Conservation (phyloP, 495 filamentous ascomycete species). For the Aspergillus incahuasiensis region DNA sequence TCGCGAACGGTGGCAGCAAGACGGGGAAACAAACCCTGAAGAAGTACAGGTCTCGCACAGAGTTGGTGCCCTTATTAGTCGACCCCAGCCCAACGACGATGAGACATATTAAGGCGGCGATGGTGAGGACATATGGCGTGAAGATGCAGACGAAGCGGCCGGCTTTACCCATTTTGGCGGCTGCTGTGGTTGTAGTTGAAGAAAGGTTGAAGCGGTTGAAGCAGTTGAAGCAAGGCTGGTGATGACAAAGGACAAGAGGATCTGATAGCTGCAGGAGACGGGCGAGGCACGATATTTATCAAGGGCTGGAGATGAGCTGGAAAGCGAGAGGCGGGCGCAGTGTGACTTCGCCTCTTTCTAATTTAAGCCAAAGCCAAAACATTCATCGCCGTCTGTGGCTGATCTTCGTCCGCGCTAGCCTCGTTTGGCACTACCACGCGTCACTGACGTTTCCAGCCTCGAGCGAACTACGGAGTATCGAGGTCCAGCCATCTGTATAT, state of each 20-base stretch:
- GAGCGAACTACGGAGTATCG: no score
- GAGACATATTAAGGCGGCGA: slow-evolving; percentile 67
- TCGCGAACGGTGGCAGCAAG: neutral
- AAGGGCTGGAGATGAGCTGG: slow-evolving; percentile 5
- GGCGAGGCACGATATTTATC: neutral
- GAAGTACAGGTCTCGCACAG: slow-evolving; percentile 59
- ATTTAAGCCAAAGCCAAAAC: slow-evolving; percentile 1
- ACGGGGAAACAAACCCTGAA: slow-evolving; percentile 53
- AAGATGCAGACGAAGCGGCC: slow-evolving; percentile 78
- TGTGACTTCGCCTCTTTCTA: slow-evolving; percentile 12
- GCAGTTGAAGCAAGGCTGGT: no score
- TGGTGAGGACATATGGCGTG: slow-evolving; percentile 69
- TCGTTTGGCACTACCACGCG: slow-evolving; percentile 5
- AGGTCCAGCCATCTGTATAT: no score
- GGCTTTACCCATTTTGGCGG: slow-evolving; percentile 52
- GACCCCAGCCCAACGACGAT: slow-evolving; percentile 69
- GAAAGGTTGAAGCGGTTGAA: neutral
- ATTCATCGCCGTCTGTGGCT: slow-evolving; percentile 9
- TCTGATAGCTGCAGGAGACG: neutral
- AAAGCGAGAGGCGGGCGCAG: slow-evolving; percentile 8
- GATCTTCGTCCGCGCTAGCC: slow-evolving; percentile 11
- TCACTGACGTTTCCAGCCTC: slow-evolving; percentile 10
- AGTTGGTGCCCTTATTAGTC: slow-evolving; percentile 53
- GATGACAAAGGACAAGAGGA: neutral
- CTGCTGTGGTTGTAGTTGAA: neutral